Evolutionary conservation across 1,284 basidiomycete genomes (phyloP).

Genomic region (Pseudozyma tsukubaensis): DNA sequence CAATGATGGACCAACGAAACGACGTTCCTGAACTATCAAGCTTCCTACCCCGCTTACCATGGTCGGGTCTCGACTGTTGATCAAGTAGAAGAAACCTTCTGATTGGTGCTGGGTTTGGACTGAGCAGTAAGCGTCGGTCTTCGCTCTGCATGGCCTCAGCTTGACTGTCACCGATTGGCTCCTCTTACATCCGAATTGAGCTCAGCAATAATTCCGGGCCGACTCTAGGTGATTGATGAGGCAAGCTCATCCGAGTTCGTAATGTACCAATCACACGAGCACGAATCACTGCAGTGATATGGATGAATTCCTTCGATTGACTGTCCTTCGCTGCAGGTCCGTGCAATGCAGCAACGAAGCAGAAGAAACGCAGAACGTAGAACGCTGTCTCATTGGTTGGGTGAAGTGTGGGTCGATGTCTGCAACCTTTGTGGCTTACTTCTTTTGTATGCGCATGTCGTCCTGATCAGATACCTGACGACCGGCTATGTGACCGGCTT

Average conservation of each 20-base stretch:
- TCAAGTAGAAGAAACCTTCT: not conserved
- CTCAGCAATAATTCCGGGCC: not conserved
- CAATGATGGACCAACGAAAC: not conserved
- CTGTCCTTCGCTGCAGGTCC: too few relatives aligned
- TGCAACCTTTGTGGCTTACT: not conserved
- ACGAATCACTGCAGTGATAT: too few relatives aligned
- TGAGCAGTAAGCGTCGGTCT: conserved; percentile 1
- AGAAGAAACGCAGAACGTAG: not conserved
- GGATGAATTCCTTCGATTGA: too few relatives aligned
- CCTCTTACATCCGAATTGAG: not conserved
- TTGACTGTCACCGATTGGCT: conserved; percentile 1
- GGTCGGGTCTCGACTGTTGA: not conserved
- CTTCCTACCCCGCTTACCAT: not conserved
- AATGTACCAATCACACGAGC: not conserved
- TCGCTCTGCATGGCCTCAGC: not conserved
- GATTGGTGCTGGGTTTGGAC: conserved; percentile 4
- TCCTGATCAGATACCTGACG: conserved; percentile 1
- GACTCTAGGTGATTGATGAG: not conserved
- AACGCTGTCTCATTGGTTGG: not conserved
- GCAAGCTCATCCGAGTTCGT: not conserved
- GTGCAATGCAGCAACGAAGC: not conserved
- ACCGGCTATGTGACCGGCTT: not conserved
- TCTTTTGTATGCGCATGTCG: not conserved
- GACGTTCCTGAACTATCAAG: not conserved
- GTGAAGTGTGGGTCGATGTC: not conserved